Evolutionary conservation across 1,139 yeast genomes (phyloP).

Genomic region (Insectozyma bohioensis): DNA sequence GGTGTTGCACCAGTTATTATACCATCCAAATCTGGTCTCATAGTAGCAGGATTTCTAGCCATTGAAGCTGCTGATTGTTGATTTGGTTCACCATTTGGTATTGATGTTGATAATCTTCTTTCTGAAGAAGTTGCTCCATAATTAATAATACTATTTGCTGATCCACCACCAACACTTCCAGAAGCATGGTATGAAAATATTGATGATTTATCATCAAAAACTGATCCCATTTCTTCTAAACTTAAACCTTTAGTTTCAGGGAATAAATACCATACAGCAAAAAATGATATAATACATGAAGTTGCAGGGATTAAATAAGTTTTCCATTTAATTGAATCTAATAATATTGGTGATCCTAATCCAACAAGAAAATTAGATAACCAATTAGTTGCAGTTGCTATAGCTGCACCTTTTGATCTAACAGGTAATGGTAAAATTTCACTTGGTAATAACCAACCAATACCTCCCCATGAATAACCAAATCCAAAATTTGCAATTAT

Average conservation of each 20-base stretch:
- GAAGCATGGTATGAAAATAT: constrained; percentile 46
- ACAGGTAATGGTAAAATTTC: constrained; percentile 86
- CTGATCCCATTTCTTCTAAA: constrained; percentile 54
- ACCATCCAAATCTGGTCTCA: constrained; percentile 24
- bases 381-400: constrained; percentile 94
- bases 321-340: constrained; percentile 75
- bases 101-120: constrained; percentile 21
- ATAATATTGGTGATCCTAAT: constrained; percentile 82
- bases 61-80: constrained; percentile 37
- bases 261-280: constrained; percentile 51
- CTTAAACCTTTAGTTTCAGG: constrained; percentile 58
- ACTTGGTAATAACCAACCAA: constrained; percentile 84
- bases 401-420: constrained; percentile 90
- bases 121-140: constrained; percentile 26
- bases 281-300: constrained; percentile 68
- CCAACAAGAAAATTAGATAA: constrained; percentile 92
- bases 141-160: constrained; percentile 9
- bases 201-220: constrained; percentile 49
- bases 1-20: constrained; percentile 11
- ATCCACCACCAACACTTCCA: constrained; percentile 13
- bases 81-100: constrained; percentile 17
- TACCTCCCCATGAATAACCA: constrained; percentile 92
- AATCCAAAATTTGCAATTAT: constrained; percentile 80
- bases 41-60: constrained; percentile 38
- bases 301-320: constrained; percentile 79